phyloP scores from a whole-genome alignment of 176 grass and related monocot species.

The Musa itinerans region DNA sequence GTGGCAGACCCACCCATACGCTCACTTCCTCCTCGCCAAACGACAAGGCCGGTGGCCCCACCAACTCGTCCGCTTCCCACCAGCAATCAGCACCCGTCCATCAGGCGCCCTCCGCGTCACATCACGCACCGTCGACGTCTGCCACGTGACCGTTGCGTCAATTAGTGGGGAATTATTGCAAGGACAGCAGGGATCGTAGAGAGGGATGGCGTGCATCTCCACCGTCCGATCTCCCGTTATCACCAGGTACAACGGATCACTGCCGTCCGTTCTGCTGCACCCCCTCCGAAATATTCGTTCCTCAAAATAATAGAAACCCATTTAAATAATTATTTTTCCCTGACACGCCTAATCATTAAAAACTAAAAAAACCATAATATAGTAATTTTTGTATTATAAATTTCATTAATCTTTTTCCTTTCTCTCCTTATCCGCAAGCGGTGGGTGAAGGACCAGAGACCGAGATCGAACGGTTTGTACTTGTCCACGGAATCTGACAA shows the following conservation, averaged over 20 bases:
- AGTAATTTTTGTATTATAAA: not conserved
- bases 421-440: constrained; percentile 41
- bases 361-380: not conserved
- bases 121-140: no score
- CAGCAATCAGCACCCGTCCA: no score
- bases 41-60: not conserved
- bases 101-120: not conserved
- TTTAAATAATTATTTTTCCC: not conserved
- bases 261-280: not conserved
- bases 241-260: not conserved
- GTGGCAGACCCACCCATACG: not conserved
- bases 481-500: not conserved
- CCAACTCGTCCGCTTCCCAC: no score
- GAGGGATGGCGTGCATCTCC: not conserved
- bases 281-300: not conserved
- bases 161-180: not conserved
- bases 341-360: constrained; percentile 18
- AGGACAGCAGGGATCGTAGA: not conserved
- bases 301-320: not conserved
- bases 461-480: not conserved
- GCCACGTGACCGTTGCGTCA: not conserved
- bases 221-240: not conserved
- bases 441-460: constrained; percentile 29
- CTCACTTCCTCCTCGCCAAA: not conserved
- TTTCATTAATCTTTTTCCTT: not conserved